Percentiles rank a stretch among this genome's conserved stretches.
phyloP scores from a whole-genome alignment of 129 eudicot genomes.

The Pseudognaphalium luteoalbum region DNA sequence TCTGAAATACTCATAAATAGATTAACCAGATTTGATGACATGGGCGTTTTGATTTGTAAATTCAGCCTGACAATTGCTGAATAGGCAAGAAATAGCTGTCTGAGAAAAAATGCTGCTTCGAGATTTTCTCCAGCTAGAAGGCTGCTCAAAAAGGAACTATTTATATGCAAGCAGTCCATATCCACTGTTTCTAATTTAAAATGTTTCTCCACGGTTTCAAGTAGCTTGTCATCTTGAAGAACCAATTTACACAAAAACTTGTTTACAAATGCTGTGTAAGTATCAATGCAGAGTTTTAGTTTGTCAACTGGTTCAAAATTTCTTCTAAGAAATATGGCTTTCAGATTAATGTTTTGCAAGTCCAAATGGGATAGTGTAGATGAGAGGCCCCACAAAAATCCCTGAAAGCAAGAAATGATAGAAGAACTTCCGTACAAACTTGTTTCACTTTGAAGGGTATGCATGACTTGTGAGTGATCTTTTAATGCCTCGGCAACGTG shows the following conservation, averaged over 20 bases:
- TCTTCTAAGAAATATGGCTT: conserved; percentile 38
- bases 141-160: conserved; percentile 33
- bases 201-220: conserved; percentile 24
- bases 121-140: conserved; percentile 60
- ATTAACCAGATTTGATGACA: conserved; percentile 45
- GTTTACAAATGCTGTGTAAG: conserved; percentile 42
- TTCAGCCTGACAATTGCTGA: conserved; percentile 61
- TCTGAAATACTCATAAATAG: conserved; percentile 46
- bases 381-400: conserved; percentile 74
- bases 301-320: conserved; percentile 41
- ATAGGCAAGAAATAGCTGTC: conserved; percentile 65
- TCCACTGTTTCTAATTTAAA: conserved; percentile 31
- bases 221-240: conserved; percentile 42
- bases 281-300: conserved; percentile 43
- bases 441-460: conserved; percentile 24
- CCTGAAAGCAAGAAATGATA: conserved; percentile 62
- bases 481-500: conserved; percentile 43
- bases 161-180: conserved; percentile 26
- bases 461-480: conserved; percentile 37
- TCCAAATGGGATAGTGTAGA: conserved; percentile 49
- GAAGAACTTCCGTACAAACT: conserved; percentile 40
- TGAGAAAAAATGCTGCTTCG: conserved; percentile 58
- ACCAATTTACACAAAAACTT: conserved; percentile 40
- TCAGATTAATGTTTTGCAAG: conserved; percentile 23
- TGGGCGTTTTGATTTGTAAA: conserved; percentile 43